phyloP scores from a whole-genome alignment of 1,284 basidiomycete species.

The Tylopilus microsporus region DNA sequence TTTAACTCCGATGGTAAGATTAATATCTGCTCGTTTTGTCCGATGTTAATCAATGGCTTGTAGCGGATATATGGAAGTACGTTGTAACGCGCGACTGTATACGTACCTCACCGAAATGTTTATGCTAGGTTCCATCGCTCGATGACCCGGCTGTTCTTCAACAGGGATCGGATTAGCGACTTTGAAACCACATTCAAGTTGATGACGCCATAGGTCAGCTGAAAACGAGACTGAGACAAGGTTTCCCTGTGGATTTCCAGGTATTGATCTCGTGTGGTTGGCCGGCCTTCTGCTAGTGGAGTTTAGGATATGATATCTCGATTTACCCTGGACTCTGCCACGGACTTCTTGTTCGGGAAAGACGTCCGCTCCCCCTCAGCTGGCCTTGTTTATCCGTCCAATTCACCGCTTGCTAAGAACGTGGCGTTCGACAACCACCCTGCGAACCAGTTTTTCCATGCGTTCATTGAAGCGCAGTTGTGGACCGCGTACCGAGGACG shows the following conservation, averaged over 20 bases:
- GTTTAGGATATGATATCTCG: constrained; percentile 35
- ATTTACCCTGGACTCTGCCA: constrained; percentile 41
- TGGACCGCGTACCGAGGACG: constrained; percentile 18
- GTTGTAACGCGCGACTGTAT: neutral
- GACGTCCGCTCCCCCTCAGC: constrained; percentile 29
- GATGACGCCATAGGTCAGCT: constrained; percentile 40
- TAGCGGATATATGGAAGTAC: constrained; percentile 54
- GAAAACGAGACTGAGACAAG: constrained; percentile 38
- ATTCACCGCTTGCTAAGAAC: constrained; percentile 12
- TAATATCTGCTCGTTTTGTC: neutral
- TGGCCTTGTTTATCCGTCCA: constrained; percentile 27
- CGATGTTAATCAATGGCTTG: neutral
- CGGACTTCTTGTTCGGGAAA: constrained; percentile 39
- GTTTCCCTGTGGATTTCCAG: constrained; percentile 50
- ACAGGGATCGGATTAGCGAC: constrained; percentile 47
- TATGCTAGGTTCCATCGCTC: constrained; percentile 46
- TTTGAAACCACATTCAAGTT: no score
- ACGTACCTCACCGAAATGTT: constrained; percentile 3
- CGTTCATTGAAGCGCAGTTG: constrained; percentile 32
- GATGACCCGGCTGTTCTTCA: constrained; percentile 58
- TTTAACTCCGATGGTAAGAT: constrained; percentile 55
- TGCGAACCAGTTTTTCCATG: constrained; percentile 32
- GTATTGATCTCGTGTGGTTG: constrained; percentile 15
- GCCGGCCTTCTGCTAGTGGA: neutral
- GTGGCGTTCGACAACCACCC: constrained; percentile 14